These are phyloP conservation scores for Tylopilus sp. DNA, from an alignment of 1,284 basidiomycete genomes.

Conservation along the genomic window DNA sequence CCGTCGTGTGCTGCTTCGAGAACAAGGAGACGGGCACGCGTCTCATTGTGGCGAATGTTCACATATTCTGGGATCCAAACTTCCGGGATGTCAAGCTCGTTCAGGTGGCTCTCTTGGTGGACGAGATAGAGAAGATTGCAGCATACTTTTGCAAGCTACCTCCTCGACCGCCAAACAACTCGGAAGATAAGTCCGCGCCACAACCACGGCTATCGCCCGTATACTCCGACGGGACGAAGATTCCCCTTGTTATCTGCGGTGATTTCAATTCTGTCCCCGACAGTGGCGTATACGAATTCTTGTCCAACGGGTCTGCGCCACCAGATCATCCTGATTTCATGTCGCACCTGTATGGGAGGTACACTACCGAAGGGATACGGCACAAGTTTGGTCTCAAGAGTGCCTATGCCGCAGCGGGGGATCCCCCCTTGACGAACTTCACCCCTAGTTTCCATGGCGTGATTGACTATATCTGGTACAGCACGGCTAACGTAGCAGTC, in stretches of 20 bases:
- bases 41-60: constrained; percentile 86
- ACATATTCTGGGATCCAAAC: constrained; percentile 92
- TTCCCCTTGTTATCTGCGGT: constrained; percentile 88
- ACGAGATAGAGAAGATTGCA: constrained; percentile 90
- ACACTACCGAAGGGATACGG: constrained; percentile 85
- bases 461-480: constrained; percentile 96
- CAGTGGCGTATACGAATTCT: constrained; percentile 91
- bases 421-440: constrained; percentile 86
- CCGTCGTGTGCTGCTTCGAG: constrained; percentile 85
- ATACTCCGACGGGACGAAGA: constrained; percentile 82
- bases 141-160: constrained; percentile 84
- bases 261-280: constrained; percentile 92
- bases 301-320: constrained; percentile 70
- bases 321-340: constrained; percentile 90
- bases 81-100: constrained; percentile 98
- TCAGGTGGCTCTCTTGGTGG: constrained; percentile 88
- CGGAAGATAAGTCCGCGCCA: constrained; percentile 35
- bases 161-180: constrained; percentile 47
- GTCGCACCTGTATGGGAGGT: constrained; percentile 87
- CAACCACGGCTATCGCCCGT: constrained; percentile 52
- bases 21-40: constrained; percentile 84
- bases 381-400: constrained; percentile 83
- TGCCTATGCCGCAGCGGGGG: constrained; percentile 69
- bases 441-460: constrained; percentile 82
- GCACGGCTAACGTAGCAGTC: constrained; percentile 73